A percentile compares a stretch with the other conserved stretches of the same genome.
These are phyloP conservation scores for Sherardia arvensis DNA, from an alignment of 257 asterid genomes.

Conservation along the genomic window DNA sequence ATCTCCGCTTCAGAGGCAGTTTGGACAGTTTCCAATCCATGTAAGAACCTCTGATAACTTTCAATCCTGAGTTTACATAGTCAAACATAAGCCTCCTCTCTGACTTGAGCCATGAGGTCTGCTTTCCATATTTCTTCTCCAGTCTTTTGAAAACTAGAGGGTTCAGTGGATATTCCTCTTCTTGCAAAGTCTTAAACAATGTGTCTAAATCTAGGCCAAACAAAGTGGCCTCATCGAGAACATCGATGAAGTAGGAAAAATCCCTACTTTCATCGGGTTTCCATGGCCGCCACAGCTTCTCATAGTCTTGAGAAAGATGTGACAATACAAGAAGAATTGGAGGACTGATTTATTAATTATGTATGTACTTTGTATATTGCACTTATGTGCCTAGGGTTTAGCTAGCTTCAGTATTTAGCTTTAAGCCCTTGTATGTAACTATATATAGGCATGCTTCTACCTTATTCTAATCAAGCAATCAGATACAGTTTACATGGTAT, in stretches of 20 bases:
- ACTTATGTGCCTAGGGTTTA: too few species aligned
- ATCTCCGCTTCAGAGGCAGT: constrained; percentile 18
- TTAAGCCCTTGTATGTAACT: too few species aligned
- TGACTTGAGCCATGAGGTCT: constrained; percentile 46
- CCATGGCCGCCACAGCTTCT: constrained; percentile 28
- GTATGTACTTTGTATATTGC: too few species aligned
- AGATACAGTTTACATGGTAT: too few species aligned
- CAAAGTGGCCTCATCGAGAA: constrained; percentile 51
- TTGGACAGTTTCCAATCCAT: constrained; percentile 2
- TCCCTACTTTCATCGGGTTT: constrained; percentile 41
- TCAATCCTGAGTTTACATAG: constrained; percentile 43
- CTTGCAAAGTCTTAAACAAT: constrained; percentile 34
- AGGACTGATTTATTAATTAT: too few species aligned
- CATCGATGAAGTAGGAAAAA: constrained; percentile 66
- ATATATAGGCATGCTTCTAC: too few species aligned
- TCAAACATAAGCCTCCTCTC: constrained; percentile 65
- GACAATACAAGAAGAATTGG: too few species aligned
- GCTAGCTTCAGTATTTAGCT: too few species aligned
- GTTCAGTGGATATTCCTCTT: constrained; percentile 38
- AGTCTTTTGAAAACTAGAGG: constrained; percentile 40
- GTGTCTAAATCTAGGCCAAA: constrained; percentile 23
- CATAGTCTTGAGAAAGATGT: constrained; percentile 17
- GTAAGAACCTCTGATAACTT: constrained; percentile 23
- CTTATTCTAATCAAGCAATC: too few species aligned
- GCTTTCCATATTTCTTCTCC: constrained; percentile 65